Conservation (phyloP, 805 yeast genomes). For the Candida odintsovae region DNA sequence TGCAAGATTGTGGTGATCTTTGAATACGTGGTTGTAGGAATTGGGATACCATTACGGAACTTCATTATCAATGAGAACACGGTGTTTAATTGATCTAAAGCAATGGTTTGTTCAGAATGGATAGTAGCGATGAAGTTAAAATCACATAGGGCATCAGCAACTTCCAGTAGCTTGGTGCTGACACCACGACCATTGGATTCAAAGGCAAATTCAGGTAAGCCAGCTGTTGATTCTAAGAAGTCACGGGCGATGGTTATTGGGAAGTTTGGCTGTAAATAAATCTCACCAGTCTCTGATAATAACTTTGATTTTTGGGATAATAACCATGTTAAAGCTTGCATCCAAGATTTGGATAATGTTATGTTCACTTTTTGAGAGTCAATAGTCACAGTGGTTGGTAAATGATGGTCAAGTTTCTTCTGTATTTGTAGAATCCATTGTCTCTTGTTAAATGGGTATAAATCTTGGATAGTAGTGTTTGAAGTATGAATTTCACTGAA, state of each 20-base stretch:
- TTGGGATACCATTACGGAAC: constrained; percentile 17
- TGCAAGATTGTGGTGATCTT: constrained; percentile 14
- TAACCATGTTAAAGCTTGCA: constrained; percentile 21
- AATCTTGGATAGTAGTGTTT: constrained; percentile 12
- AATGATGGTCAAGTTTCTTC: constrained; percentile 13
- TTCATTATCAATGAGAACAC: constrained; percentile 16
- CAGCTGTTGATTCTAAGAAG: constrained; percentile 12
- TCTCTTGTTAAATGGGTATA: constrained; percentile 16
- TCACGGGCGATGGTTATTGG: constrained; percentile 20
- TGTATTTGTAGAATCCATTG: constrained; percentile 19
- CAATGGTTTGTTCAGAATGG: constrained; percentile 8
- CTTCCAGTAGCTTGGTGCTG: constrained; percentile 16
- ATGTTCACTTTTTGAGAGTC: constrained; percentile 21
- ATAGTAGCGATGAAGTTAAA: constrained; percentile 13
- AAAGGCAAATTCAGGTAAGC: constrained; percentile 20
- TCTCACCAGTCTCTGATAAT: constrained; percentile 10
- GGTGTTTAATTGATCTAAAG: constrained; percentile 14
- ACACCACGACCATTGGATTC: constrained; percentile 23
- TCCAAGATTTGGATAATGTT: constrained; percentile 19
- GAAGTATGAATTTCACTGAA: constrained; percentile 15
- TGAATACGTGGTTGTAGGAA: constrained; percentile 11
- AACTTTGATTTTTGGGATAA: constrained; percentile 17
- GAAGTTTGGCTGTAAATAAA: constrained; percentile 16
- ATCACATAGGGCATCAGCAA: constrained; percentile 20
- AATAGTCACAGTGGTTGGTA: constrained; percentile 7